A percentile compares a stretch with the other conserved stretches of the same genome.
Evolutionary conservation across 345 rosid genomes (phyloP).

Genomic region (Geranium brycei): DNA sequence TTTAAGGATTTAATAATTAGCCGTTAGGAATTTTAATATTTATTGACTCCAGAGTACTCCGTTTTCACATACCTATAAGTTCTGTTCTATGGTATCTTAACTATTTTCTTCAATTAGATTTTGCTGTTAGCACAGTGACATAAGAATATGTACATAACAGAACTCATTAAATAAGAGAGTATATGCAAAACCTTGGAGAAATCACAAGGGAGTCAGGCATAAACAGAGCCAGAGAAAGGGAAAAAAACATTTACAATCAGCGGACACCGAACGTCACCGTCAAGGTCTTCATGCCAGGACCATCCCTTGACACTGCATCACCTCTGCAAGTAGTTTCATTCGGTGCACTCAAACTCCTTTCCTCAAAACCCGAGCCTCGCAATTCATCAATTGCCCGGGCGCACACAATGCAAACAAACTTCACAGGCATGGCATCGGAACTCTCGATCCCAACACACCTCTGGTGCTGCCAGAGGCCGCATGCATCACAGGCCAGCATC

Average conservation of each 20-base stretch:
- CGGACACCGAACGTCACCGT: slow-evolving; percentile 20
- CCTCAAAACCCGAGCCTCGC: slow-evolving; percentile 9
- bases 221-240: background rate
- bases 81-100: too few relatives aligned
- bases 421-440: slow-evolving; percentile 27
- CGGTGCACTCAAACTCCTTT: slow-evolving; percentile 13
- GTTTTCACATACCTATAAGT: too few relatives aligned
- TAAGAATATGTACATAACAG: too few relatives aligned
- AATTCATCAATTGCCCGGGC: background rate
- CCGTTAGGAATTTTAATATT: too few relatives aligned
- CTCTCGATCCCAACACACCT: slow-evolving; percentile 57
- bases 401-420: slow-evolving; percentile 34
- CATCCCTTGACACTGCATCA: slow-evolving; percentile 16
- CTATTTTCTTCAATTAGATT: too few relatives aligned
- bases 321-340: slow-evolving; percentile 26
- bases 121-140: too few relatives aligned
- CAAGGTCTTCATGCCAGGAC: slow-evolving; percentile 15
- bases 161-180: too few relatives aligned
- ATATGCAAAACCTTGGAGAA: too few relatives aligned
- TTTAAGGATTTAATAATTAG: too few relatives aligned
- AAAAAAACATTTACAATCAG: slow-evolving; percentile 7
- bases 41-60: too few relatives aligned
- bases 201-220: too few relatives aligned
- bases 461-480: slow-evolving; percentile 67
- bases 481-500: slow-evolving; percentile 60